Evolutionary conservation across 2,329 filamentous ascomycete species (phyloP).

Genomic region (Fusarium denticulatum): DNA sequence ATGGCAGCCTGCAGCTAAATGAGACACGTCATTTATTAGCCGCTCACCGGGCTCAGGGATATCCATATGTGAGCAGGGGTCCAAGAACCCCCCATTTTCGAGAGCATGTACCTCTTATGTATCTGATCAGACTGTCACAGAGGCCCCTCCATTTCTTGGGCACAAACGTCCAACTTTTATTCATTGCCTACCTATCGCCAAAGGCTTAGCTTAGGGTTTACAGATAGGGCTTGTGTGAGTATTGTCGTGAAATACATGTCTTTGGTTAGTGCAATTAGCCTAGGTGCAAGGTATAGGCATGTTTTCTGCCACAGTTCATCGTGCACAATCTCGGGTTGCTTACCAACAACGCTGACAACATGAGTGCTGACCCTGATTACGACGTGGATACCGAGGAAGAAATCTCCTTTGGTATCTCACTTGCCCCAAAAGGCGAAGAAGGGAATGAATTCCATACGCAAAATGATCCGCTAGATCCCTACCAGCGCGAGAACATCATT

Average conservation of each 20-base stretch:
- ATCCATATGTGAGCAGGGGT: background rate
- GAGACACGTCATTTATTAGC: background rate
- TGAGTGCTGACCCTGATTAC: background rate
- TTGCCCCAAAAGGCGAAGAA: background rate
- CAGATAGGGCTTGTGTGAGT: background rate
- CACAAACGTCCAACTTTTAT: background rate
- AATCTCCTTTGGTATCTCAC: background rate
- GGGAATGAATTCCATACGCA: constrained; percentile 17
- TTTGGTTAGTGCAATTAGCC: background rate
- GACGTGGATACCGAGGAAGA: background rate
- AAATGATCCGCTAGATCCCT: constrained; percentile 13
- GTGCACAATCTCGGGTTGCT: background rate
- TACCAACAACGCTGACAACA: background rate
- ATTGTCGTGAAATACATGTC: background rate
- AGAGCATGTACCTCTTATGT: background rate
- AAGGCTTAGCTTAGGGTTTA: background rate
- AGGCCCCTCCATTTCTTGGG: background rate
- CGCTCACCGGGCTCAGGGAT: background rate
- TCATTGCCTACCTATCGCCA: background rate
- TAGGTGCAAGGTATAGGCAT: background rate
- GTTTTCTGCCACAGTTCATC: background rate
- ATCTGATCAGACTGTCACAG: background rate
- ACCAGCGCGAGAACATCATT: constrained; percentile 21
- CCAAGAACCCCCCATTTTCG: background rate
- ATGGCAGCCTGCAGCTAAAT: background rate